Percentiles rank a stretch among this genome's conserved stretches.
Conservation (phyloP, 257 asterid species). For the Verbena officinalis region DNA sequence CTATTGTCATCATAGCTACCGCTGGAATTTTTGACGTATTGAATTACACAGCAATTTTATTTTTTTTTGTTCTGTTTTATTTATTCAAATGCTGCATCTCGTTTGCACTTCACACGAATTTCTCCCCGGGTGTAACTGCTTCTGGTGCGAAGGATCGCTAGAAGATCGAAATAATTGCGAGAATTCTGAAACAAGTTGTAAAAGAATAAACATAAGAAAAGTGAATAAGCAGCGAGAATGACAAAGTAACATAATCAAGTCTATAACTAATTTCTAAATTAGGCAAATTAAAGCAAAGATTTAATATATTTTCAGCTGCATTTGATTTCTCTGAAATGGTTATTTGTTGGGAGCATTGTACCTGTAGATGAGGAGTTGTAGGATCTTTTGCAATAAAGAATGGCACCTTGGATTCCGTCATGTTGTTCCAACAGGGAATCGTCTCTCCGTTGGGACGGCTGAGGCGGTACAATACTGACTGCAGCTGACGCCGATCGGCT, state of each 20-base stretch:
- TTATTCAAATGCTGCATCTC: conserved; percentile 48
- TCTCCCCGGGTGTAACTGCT: conserved; percentile 12
- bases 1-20: conserved; percentile 17
- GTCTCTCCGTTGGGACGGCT: conserved; percentile 52
- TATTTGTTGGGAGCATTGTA: conserved; percentile 15
- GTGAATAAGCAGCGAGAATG: not conserved
- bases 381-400: conserved; percentile 81
- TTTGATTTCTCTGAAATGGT: not conserved
- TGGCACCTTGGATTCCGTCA: conserved; percentile 80
- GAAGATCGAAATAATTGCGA: conserved; percentile 39
- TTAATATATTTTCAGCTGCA: not conserved
- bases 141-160: conserved; percentile 30
- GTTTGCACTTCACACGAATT: conserved; percentile 40
- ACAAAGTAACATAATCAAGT: not conserved
- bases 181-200: conserved; percentile 23
- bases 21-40: conserved; percentile 11
- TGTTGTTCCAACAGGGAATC: conserved; percentile 62
- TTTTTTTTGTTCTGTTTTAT: not conserved
- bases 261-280: no score
- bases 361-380: conserved; percentile 61
- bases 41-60: not conserved
- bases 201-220: not conserved
- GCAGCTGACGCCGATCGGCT: conserved; percentile 70
- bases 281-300: not conserved
- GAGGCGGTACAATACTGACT: conserved; percentile 32